Base-by-base conservation (phyloP, 495 filamentous ascomycete genomes). In the Penicillium odoratum region DNA sequence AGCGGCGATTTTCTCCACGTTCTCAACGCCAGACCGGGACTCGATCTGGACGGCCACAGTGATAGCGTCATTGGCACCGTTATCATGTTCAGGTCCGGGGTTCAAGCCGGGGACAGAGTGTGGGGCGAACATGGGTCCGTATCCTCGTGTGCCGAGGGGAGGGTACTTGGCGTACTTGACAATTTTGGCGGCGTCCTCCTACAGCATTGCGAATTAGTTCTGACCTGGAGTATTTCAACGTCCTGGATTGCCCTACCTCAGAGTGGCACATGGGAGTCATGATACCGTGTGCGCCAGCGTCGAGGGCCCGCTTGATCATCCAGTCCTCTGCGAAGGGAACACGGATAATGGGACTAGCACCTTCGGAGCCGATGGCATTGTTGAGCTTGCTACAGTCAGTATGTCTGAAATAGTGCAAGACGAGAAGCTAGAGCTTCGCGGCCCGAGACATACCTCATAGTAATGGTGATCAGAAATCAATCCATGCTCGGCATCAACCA, bases 401-500 rank as follows among this genome's bases (percentile, higher is more conserved):
- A 25, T 15, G 13, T 13, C 11, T 7, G 7, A 11, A 40, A 16
- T n/a, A 40, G 13, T 4, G 11, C 5, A 16, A 40, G 38, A 16
- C 4, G 15, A 40, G 38, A 40, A 40, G 15, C 3, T 33, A 21
- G 5, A 36, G 49, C 5, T 44, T 6, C 9, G 16, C 10, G 8
- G 25, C 5, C 29, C n/a, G 10, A 25, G n/a, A 44, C 61, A 8
- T 30, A 73, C 72, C 46, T 74, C 72, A 36, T 74, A 74, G 48
- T 74, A 74, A 48, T 74, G 56, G 30, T 56, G 47, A 31, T 77
- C 74, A 30, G 67, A 65, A 34, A 77, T 77, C 58, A 89, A 87
- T n/a, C 91, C 91, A 70, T 95, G 90, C 67, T 92, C 88, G 48
- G 82, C 87, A 68, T 93, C 90, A 33, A 93, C 83, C 63, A 91